Percentiles rank a stretch among this genome's conserved stretches.
These are phyloP conservation scores for Daedaleopsis sinensis DNA, from an alignment of 768 basidiomycete genomes.

Conservation along the genomic window DNA sequence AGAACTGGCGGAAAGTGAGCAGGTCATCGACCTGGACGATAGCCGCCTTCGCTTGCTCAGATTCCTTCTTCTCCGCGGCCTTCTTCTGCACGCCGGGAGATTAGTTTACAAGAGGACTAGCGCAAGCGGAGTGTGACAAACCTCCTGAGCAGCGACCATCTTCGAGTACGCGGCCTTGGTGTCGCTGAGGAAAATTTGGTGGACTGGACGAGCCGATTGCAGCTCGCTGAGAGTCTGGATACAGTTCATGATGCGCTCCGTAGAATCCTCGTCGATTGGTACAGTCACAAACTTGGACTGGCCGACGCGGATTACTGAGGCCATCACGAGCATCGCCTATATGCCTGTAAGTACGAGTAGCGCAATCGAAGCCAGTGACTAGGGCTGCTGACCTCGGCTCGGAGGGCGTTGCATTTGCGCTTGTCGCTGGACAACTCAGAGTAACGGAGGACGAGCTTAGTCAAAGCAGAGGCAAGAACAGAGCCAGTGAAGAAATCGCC, in stretches of 20 bases:
- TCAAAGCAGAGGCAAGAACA: slow-evolving; percentile 86
- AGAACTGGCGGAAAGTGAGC: slow-evolving; percentile 91
- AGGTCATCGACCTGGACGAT: slow-evolving; percentile 94
- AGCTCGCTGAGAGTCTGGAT: slow-evolving; percentile 91
- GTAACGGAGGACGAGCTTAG: slow-evolving; percentile 87
- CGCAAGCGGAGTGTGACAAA: slow-evolving; percentile 31
- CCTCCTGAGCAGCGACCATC: slow-evolving; percentile 97
- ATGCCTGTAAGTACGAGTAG: background rate
- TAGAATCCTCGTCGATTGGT: slow-evolving; percentile 98
- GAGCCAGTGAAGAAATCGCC: slow-evolving; percentile 98
- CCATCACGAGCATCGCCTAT: slow-evolving; percentile 97
- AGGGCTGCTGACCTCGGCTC: slow-evolving; percentile 71
- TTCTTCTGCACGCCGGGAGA: slow-evolving; percentile 60
- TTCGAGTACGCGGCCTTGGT: slow-evolving; percentile 91
- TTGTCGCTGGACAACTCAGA: slow-evolving; percentile 52
- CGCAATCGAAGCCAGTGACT: background rate
- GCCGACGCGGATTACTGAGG: slow-evolving; percentile 93
- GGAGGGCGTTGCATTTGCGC: slow-evolving; percentile 64
- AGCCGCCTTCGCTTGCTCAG: slow-evolving; percentile 66
- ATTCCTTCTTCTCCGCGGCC: slow-evolving; percentile 87
- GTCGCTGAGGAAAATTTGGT: slow-evolving; percentile 80
- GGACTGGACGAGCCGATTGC: slow-evolving; percentile 53
- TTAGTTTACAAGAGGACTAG: background rate
- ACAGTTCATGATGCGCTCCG: slow-evolving; percentile 95
- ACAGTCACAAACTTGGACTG: slow-evolving; percentile 94